These are phyloP conservation scores for Coemansia sp. DNA, from an alignment of 192 early-diverging fungal species.

Conservation along the genomic window DNA sequence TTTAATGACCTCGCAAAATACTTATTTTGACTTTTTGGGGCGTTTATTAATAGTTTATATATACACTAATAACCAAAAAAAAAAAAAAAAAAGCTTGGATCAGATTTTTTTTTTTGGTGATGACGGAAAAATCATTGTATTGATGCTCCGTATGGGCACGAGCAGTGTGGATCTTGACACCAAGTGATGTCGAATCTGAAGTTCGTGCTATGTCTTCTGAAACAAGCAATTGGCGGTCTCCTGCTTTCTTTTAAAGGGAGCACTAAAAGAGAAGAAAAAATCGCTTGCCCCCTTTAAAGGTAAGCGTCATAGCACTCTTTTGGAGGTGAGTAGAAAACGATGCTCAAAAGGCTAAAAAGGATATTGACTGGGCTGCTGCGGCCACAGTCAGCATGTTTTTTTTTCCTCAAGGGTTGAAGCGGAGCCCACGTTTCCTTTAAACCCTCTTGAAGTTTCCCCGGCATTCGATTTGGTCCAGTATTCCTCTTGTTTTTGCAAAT, in stretches of 20 bases:
- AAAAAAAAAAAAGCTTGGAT: neutral
- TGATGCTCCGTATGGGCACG: too few relatives aligned
- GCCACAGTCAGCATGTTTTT: neutral
- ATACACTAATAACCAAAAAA: neutral
- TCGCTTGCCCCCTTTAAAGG: neutral
- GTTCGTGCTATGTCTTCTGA: too few relatives aligned
- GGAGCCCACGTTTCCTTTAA: neutral
- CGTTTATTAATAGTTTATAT: slow-evolving; percentile 5
- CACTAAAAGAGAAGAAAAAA: neutral
- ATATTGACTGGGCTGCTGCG: neutral
- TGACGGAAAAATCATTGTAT: too few relatives aligned
- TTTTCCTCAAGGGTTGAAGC: neutral
- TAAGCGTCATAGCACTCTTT: neutral
- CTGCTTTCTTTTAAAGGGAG: neutral
- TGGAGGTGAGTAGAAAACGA: neutral
- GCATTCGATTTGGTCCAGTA: neutral
- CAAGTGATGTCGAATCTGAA: too few relatives aligned
- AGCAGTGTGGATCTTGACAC: too few relatives aligned
- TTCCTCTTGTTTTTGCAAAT: neutral
- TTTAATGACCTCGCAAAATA: neutral
- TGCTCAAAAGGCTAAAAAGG: neutral
- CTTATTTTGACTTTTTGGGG: slow-evolving; percentile 15
- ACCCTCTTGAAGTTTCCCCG: neutral
- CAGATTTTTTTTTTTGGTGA: too few relatives aligned
- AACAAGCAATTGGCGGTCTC: neutral